A percentile compares a stretch with the other conserved stretches of the same genome.
Evolutionary conservation across 1,284 basidiomycete genomes (phyloP).

Genomic region (Boletellus sp.): DNA sequence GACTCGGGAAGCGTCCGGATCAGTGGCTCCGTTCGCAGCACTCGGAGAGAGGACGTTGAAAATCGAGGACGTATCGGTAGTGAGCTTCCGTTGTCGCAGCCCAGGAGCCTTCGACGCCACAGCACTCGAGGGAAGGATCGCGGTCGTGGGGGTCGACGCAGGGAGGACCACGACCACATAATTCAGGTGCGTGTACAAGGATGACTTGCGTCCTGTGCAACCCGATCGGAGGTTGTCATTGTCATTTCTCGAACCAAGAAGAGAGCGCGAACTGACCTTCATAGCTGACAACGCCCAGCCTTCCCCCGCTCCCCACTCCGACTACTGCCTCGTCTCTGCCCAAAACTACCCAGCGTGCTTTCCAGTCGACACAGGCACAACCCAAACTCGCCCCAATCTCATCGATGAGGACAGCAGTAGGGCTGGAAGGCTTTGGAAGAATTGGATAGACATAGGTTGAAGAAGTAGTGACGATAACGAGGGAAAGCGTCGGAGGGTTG

Average conservation of each 20-base stretch:
- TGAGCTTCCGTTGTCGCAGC: slow-evolving; percentile 21
- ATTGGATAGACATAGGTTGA: slow-evolving; percentile 77
- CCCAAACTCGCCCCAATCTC: slow-evolving; percentile 83
- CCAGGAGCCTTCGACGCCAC: slow-evolving; percentile 33
- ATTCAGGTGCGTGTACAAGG: slow-evolving; percentile 69
- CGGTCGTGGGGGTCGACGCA: neutral
- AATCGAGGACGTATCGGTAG: slow-evolving; percentile 46
- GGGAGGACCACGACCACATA: slow-evolving; percentile 90
- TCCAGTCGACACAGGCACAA: slow-evolving; percentile 80
- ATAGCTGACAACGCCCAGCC: slow-evolving; percentile 86
- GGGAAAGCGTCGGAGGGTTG: slow-evolving; percentile 45
- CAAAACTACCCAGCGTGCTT: slow-evolving; percentile 72
- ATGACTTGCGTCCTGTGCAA: slow-evolving; percentile 59
- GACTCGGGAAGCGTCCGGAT: slow-evolving; percentile 77
- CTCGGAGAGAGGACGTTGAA: slow-evolving; percentile 62
- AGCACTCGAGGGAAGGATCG: slow-evolving; percentile 52
- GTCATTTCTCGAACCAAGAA: neutral
- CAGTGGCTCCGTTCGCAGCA: slow-evolving; percentile 42
- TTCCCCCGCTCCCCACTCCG: slow-evolving; percentile 77
- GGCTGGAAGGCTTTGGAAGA: slow-evolving; percentile 72
- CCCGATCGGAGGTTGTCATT: neutral
- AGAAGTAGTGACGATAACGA: slow-evolving; percentile 88
- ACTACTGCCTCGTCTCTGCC: slow-evolving; percentile 94
- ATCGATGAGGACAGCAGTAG: slow-evolving; percentile 69
- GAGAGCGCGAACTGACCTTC: slow-evolving; percentile 56